Percentiles rank a stretch among this genome's conserved stretches.
Evolutionary conservation across 495 filamentous ascomycete species (phyloP).

Genomic region (Trichoderma orchidacearum): DNA sequence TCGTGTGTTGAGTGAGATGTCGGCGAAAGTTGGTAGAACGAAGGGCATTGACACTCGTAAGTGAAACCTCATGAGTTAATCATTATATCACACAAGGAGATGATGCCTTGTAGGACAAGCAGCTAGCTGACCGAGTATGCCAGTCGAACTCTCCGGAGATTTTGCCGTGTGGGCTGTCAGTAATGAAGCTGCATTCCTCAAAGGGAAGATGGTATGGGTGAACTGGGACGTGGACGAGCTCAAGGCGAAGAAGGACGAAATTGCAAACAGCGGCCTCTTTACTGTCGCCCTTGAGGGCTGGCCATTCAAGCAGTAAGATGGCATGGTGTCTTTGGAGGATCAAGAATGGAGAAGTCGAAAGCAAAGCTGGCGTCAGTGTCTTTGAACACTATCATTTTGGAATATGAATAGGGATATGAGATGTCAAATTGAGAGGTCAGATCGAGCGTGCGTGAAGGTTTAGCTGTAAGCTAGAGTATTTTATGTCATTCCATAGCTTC

Average conservation of each 20-base stretch:
- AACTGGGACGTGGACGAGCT: slow-evolving; percentile 38
- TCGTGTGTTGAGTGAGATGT: slow-evolving; percentile 21
- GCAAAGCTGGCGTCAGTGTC: no score
- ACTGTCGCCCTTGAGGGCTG: neutral
- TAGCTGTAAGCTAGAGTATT: no score
- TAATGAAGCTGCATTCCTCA: slow-evolving; percentile 24
- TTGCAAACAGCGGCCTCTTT: neutral
- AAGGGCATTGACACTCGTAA: slow-evolving; percentile 19
- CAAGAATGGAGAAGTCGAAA: no score
- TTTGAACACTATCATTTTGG: no score
- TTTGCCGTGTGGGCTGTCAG: slow-evolving; percentile 27
- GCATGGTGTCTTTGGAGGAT: no score
- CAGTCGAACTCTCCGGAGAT: slow-evolving; percentile 19
- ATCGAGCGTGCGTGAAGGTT: no score
- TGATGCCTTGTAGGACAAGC: no score
- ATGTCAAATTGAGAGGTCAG: no score
- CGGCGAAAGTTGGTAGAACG: slow-evolving; percentile 11
- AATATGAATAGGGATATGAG: no score
- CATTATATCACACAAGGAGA: no score
- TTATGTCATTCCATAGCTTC: no score
- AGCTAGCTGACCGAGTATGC: neutral
- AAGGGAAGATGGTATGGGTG: slow-evolving; percentile 21
- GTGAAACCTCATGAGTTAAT: neutral
- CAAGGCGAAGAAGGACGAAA: slow-evolving; percentile 5
- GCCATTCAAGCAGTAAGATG: neutral